These are phyloP conservation scores for Saturnispora quitensis DNA, from an alignment of 805 yeast genomes.

Conservation along the genomic window DNA sequence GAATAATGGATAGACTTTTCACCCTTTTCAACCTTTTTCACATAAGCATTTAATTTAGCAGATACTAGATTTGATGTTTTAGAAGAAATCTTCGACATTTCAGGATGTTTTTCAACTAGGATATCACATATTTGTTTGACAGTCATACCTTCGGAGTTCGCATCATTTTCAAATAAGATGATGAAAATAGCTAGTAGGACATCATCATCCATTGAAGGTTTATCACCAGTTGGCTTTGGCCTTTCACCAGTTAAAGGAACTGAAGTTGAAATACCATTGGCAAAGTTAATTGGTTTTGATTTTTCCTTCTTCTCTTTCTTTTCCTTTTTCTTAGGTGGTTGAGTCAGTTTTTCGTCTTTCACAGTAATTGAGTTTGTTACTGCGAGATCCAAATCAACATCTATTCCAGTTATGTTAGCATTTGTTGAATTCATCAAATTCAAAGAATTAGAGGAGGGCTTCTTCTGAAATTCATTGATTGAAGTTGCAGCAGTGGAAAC, in stretches of 20 bases:
- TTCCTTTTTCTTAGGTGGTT: constrained; percentile 15
- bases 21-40: constrained; percentile 73
- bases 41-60: constrained; percentile 79
- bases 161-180: constrained; percentile 60
- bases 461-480: constrained; percentile 1
- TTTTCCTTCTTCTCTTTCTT: constrained; percentile 22
- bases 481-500: constrained; percentile 9
- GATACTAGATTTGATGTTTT: constrained; percentile 74
- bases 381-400: constrained; percentile 1
- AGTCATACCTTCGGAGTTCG: constrained; percentile 74
- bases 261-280: constrained; percentile 67
- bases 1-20: constrained; percentile 66
- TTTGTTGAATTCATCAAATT: constrained; percentile 8
- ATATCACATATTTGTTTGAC: constrained; percentile 80
- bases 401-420: constrained; percentile 2
- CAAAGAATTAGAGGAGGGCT: not conserved
- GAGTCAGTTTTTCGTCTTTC: constrained; percentile 5
- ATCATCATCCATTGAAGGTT: constrained; percentile 56
- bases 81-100: constrained; percentile 72
- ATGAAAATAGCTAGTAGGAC: constrained; percentile 69
- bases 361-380: not conserved
- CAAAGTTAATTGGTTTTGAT: constrained; percentile 37
- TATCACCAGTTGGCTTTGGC: constrained; percentile 61
- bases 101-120: constrained; percentile 66
- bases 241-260: constrained; percentile 74